These are phyloP conservation scores for Pelargonium cotyledonis DNA, from an alignment of 441 rosid species.

Conservation along the genomic window DNA sequence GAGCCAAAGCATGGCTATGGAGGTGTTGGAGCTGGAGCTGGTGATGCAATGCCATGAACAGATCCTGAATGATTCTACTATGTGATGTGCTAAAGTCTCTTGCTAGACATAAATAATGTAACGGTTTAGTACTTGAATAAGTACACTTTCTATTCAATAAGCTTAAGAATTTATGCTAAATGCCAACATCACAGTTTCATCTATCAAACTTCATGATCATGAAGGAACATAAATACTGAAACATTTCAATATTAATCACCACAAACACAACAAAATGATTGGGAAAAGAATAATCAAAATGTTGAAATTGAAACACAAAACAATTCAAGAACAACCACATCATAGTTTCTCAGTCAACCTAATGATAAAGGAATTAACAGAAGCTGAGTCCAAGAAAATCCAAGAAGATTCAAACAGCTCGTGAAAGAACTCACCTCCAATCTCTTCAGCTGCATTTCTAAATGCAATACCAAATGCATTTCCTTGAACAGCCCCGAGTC, in stretches of 20 bases:
- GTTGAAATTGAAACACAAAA: constrained; percentile 6
- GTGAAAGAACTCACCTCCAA: constrained; percentile 75
- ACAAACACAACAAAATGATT: neutral
- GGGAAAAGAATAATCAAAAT: constrained; percentile 10
- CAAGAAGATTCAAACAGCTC: constrained; percentile 94
- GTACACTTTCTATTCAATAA: neutral
- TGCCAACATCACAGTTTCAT: neutral
- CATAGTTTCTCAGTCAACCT: constrained; percentile 73
- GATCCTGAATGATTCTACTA: neutral
- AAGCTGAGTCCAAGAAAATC: constrained; percentile 69
- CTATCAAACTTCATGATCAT: neutral
- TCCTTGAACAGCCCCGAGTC: constrained; percentile 83
- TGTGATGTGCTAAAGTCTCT: neutral
- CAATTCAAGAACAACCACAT: constrained; percentile 19
- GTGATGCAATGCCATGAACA: neutral
- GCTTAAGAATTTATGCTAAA: neutral
- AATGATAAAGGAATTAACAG: constrained; percentile 77
- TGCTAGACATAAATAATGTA: too few relatives aligned
- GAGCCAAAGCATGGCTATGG: neutral
- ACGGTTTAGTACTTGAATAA: too few relatives aligned
- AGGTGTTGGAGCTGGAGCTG: neutral
- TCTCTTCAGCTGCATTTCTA: constrained; percentile 82
- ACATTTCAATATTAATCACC: neutral
- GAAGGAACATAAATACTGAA: neutral
- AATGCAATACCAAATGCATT: constrained; percentile 84